phyloP scores from a whole-genome alignment of 1,284 basidiomycete species.

The Fistulinella cinereoalba region DNA sequence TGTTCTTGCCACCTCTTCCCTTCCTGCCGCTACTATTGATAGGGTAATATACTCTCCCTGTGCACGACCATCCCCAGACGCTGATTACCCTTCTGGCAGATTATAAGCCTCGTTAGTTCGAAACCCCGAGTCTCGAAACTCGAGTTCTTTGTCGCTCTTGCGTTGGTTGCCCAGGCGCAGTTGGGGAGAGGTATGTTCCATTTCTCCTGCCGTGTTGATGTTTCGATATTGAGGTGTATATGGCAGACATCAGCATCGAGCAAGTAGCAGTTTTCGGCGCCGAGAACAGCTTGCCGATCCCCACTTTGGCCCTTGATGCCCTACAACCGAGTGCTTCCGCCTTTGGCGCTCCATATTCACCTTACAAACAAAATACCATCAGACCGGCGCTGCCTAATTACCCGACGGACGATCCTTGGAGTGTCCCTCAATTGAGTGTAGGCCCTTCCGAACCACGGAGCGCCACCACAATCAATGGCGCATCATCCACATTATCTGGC shows the following conservation, averaged over 20 bases:
- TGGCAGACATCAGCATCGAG: conserved; percentile 73
- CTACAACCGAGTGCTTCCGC: conserved; percentile 53
- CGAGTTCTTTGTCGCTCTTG: conserved; percentile 87
- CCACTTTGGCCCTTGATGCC: conserved; percentile 60
- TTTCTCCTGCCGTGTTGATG: conserved; percentile 4
- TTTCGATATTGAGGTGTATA: conserved; percentile 3
- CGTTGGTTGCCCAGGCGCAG: conserved; percentile 84
- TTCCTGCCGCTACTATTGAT: conserved; percentile 81
- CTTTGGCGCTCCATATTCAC: conserved; percentile 39
- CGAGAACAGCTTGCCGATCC: conserved; percentile 69
- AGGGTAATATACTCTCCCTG: conserved; percentile 53
- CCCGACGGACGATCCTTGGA: conserved; percentile 74
- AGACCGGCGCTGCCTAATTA: conserved; percentile 46
- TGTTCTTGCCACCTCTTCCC: conserved; percentile 68
- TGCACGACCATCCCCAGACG: background rate
- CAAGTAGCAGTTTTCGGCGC: conserved; percentile 71
- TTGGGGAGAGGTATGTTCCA: conserved; percentile 59
- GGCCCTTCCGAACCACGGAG: conserved; percentile 25
- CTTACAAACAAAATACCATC: conserved; percentile 40
- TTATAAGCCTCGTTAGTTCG: conserved; percentile 79
- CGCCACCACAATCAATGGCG: conserved; percentile 44
- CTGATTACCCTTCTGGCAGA: conserved; percentile 44
- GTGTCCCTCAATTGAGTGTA: conserved; percentile 31
- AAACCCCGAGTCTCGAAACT: conserved; percentile 74
- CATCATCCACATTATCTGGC: conserved; percentile 59